Evolutionary conservation across 106 monocot species (phyloP).

Genomic region (Acorus calamus): DNA sequence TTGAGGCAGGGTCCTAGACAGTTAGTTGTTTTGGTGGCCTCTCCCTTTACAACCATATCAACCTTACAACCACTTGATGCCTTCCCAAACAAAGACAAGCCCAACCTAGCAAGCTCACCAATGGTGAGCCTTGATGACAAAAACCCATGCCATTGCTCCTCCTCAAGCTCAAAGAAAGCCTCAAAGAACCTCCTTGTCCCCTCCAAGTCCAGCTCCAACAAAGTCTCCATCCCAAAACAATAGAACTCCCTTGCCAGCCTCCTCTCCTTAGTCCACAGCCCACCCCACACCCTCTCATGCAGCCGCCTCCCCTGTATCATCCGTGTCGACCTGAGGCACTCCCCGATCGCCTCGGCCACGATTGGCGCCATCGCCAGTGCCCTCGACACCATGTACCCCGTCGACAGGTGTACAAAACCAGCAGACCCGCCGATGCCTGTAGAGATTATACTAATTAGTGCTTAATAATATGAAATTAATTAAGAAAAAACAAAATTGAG

Average conservation of each 20-base stretch:
- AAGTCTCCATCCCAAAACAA: conserved; percentile 28
- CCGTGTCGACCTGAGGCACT: conserved; percentile 20
- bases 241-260: conserved; percentile 23
- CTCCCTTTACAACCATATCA: conserved; percentile 19
- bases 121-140: conserved; percentile 15
- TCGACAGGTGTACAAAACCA: conserved; percentile 19
- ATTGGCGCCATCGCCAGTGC: not conserved
- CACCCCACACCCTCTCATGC: conserved; percentile 12
- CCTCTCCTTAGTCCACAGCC: conserved; percentile 19
- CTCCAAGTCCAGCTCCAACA: conserved; percentile 22
- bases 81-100: conserved; percentile 13
- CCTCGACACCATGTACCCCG: conserved; percentile 26
- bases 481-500: too few species aligned
- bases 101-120: conserved; percentile 14
- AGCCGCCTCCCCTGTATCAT: conserved; percentile 18
- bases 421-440: conserved; percentile 4
- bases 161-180: conserved; percentile 28
- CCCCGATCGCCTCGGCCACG: conserved; percentile 21
- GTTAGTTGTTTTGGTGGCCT: too few species aligned
- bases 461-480: too few species aligned
- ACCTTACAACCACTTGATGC: conserved; percentile 10
- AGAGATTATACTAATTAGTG: too few species aligned
- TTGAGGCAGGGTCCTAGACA: too few species aligned
- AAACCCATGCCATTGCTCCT: conserved; percentile 22
- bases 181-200: conserved; percentile 27